Base-by-base conservation (phyloP, 108 stramenopile genomes). In the Nannochloropsis granulata region DNA sequence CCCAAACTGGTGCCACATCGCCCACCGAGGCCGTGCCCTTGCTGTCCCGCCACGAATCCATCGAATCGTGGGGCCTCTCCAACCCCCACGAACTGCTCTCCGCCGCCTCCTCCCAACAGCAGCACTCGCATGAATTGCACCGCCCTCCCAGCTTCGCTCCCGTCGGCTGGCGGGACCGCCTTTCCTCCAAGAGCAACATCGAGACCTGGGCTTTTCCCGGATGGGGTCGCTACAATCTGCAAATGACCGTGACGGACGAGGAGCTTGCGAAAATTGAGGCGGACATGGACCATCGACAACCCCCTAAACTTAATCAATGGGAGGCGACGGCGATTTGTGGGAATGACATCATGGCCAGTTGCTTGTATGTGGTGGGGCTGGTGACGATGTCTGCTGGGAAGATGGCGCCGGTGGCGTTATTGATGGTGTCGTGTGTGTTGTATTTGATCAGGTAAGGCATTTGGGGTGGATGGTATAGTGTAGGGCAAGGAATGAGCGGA, bases 291-390 rank as follows among this genome's bases (percentile, higher is more conserved):
- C 82, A 23, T 56, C 85, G 13, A 25, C 85, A 43, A 26, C 45
- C 44, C 44, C 79, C 25, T 78, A 91, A 90, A 34, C 90, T 93
- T 71, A 88, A 88, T 13, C 89, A 92, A 87, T 88, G 91, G 79
- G 84, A 86, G 24, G 92, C 93, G 2, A 93, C 93, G n/a, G 92
- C 92, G 8, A 93, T 93, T 82, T 91, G 89, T 42, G 93, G 93
- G 0, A 93, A 93, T 81, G 93, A 93, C 83, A 92, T 92, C 84
- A 83, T 92, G 19, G 84, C 84, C 79, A 92, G 92, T 78, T 90
- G 88, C 79, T 87, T 91, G 71, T 93, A 93, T 43, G 93, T 93
- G 21, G 79, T 42, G 43, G 92, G 92, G 14, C 86, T 93, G 7
- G 91, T 91, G 12, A 90, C 92, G 13, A 45, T 86, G 13, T 84